Evolutionary conservation across 495 filamentous ascomycete species (phyloP).

Genomic region (Amphirosellinia nigrospora): DNA sequence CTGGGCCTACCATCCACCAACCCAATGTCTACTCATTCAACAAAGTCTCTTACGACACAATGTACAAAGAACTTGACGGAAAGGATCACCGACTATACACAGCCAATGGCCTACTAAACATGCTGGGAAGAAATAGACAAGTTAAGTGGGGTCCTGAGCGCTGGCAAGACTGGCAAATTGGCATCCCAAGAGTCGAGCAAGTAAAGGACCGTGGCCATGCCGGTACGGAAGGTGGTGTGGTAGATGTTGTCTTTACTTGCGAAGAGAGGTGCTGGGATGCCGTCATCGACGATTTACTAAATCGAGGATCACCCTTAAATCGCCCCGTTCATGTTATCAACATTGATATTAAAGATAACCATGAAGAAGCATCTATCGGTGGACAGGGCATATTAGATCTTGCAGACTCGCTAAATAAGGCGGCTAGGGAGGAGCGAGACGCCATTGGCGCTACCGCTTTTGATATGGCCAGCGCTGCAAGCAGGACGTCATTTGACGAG

Average conservation of each 20-base stretch:
- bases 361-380: constrained; percentile 91
- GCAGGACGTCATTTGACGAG: constrained; percentile 84
- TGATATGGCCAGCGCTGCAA: constrained; percentile 69
- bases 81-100: constrained; percentile 91
- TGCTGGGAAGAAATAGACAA: constrained; percentile 89
- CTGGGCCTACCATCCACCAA: constrained; percentile 86
- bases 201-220: constrained; percentile 67
- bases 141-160: constrained; percentile 96
- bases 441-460: constrained; percentile 65
- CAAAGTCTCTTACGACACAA: constrained; percentile 86
- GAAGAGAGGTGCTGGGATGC: constrained; percentile 99
- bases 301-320: constrained; percentile 81
- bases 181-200: constrained; percentile 74
- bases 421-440: constrained; percentile 78
- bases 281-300: constrained; percentile 91
- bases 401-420: constrained; percentile 83
- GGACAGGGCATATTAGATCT: constrained; percentile 92
- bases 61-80: constrained; percentile 83
- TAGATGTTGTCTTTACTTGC: constrained; percentile 96
- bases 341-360: constrained; percentile 97
- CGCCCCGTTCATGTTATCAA: constrained; percentile 96
- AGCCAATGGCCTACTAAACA: constrained; percentile 90
- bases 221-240: constrained; percentile 89
- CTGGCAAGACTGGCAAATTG: constrained; percentile 97
- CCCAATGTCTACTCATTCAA: constrained; percentile 99